Evolutionary conservation across 768 basidiomycete genomes (phyloP).

Genomic region (Cystofilobasidium bisporidii): DNA sequence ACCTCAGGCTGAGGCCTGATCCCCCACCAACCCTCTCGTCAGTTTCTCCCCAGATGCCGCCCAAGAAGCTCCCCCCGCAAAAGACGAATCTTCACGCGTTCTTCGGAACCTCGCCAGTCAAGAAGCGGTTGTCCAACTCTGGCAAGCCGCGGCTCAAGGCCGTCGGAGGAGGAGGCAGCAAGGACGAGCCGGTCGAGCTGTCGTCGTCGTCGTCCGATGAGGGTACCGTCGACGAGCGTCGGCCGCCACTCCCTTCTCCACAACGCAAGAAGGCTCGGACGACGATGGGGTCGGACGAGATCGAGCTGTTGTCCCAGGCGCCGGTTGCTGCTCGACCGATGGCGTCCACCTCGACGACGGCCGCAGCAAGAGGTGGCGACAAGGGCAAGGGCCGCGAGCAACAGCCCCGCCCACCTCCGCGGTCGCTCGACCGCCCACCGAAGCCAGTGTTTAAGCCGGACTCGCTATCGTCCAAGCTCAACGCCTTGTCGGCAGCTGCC

Average conservation of each 20-base stretch:
- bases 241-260: too few species aligned
- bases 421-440: not conserved
- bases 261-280: not conserved
- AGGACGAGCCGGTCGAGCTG: slow-evolving; percentile 9
- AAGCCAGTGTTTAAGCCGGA: not conserved
- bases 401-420: too few species aligned
- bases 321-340: too few species aligned
- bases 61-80: not conserved
- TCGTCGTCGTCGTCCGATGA: not conserved
- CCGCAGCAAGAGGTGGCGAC: too few species aligned
- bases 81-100: slow-evolving; percentile 1
- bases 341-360: too few species aligned
- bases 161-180: too few species aligned
- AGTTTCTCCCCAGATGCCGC: too few species aligned
- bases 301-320: not conserved
- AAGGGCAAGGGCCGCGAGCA: too few species aligned
- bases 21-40: too few species aligned
- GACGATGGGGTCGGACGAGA: not conserved
- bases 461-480: not conserved
- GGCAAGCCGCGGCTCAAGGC: not conserved
- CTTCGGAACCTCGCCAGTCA: not conserved
- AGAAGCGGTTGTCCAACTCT: not conserved
- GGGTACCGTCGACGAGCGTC: not conserved
- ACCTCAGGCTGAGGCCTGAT: too few species aligned
- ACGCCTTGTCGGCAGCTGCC: not conserved